Conservation (phyloP, 768 basidiomycete genomes). For the Hygrophorus pudorinus region DNA sequence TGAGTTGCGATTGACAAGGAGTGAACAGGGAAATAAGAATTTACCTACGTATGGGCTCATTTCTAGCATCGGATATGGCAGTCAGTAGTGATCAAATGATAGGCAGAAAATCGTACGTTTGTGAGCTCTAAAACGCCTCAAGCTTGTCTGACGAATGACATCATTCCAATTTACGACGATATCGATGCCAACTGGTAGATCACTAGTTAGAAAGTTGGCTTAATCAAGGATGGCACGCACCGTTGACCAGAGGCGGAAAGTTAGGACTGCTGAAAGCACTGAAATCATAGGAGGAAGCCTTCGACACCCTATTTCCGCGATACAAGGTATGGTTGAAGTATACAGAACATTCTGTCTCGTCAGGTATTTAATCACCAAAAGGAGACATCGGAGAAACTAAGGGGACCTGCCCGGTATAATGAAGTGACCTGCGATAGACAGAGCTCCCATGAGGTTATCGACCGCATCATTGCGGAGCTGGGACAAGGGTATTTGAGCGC, state of each 20-base stretch:
- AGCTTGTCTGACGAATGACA: conserved; percentile 72
- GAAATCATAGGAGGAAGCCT: conserved; percentile 73
- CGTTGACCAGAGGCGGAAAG: conserved; percentile 72
- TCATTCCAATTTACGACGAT: conserved; percentile 85
- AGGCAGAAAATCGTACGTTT: conserved; percentile 37
- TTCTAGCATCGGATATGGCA: conserved; percentile 28
- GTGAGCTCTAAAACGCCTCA: conserved; percentile 73
- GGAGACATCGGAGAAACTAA: not conserved
- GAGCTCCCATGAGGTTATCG: conserved; percentile 83
- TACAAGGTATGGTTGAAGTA: conserved; percentile 88
- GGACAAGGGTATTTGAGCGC: conserved; percentile 88
- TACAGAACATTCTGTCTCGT: conserved; percentile 59
- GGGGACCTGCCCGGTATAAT: conserved; percentile 77
- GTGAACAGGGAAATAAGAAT: conserved; percentile 14
- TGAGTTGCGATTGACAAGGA: conserved; percentile 10
- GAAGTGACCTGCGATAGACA: conserved; percentile 84
- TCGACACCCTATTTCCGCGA: conserved; percentile 78
- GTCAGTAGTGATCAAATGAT: not conserved
- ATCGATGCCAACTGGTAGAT: conserved; percentile 68
- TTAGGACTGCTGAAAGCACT: conserved; percentile 82
- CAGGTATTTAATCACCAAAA: not conserved
- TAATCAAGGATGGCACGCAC: conserved; percentile 22
- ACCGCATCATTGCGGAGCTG: conserved; percentile 91
- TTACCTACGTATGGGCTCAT: conserved; percentile 77
- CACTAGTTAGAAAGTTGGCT: conserved; percentile 6